phyloP scores from a whole-genome alignment of 441 rosid genomes.

The Gossypium schwendimanii region DNA sequence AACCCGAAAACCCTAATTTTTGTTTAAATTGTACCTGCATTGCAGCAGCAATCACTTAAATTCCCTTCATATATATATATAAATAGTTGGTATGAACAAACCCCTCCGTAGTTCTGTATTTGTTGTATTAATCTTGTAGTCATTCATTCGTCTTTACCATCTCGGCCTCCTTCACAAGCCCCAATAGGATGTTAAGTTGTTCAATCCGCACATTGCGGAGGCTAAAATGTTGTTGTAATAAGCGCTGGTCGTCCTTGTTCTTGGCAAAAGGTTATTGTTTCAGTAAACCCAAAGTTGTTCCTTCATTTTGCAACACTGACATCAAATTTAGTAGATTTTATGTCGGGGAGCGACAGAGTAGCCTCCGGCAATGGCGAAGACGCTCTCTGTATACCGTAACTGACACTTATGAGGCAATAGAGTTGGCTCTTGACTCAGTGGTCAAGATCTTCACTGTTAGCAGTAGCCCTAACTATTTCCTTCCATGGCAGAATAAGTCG shows the following conservation, averaged over 20 bases:
- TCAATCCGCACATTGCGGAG: conserved; percentile 1
- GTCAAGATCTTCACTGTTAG: conserved; percentile 75
- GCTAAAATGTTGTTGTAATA: background rate
- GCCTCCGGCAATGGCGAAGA: background rate
- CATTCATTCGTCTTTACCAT: background rate
- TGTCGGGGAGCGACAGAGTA: background rate
- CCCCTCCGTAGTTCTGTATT: background rate
- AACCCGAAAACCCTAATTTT: too few relatives aligned
- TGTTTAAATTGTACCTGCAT: too few relatives aligned
- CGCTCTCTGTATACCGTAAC: background rate
- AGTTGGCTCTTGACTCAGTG: conserved; percentile 68
- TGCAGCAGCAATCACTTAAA: too few relatives aligned
- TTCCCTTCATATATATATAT: too few relatives aligned
- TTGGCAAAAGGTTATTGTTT: background rate
- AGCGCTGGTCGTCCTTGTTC: background rate
- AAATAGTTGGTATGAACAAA: background rate
- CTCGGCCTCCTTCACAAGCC: background rate
- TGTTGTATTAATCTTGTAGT: background rate
- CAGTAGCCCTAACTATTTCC: conserved; percentile 65
- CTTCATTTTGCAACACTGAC: background rate
- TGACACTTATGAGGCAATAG: conserved; percentile 36
- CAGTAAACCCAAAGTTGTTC: background rate
- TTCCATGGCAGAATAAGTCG: conserved; percentile 86
- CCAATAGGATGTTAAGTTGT: background rate
- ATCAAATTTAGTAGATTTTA: background rate